phyloP scores from a whole-genome alignment of 345 rosid genomes.

The Lepidium aucheri region DNA sequence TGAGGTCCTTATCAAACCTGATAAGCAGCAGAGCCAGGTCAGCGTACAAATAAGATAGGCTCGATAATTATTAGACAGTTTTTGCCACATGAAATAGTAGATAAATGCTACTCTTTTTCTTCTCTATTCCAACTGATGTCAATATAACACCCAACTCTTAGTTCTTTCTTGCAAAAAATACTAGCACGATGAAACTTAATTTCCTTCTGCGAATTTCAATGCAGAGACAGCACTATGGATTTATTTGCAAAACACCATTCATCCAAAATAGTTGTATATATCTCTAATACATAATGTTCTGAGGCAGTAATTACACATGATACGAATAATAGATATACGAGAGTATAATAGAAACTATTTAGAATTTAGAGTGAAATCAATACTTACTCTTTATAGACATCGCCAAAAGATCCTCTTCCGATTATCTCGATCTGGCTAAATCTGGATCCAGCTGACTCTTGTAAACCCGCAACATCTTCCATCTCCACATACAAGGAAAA shows the following conservation, averaged over 20 bases:
- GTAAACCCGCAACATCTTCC: conserved; percentile 76
- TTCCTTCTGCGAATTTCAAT: not conserved
- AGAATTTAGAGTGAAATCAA: not conserved
- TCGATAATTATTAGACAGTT: not conserved
- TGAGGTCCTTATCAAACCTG: conserved; percentile 92
- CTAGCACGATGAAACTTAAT: not conserved
- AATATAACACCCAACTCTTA: not conserved
- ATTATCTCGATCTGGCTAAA: conserved; percentile 80
- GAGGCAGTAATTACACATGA: not conserved
- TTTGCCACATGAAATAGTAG: not conserved
- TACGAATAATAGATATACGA: not conserved
- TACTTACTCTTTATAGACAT: conserved; percentile 94
- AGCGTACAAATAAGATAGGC: not conserved
- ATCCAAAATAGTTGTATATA: not conserved
- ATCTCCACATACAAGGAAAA: conserved; percentile 29
- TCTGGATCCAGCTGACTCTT: conserved; percentile 73
- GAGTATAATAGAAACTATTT: not conserved
- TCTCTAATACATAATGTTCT: not conserved
- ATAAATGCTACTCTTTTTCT: not conserved
- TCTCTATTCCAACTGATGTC: not conserved
- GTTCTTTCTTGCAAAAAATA: not conserved
- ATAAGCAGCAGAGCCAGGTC: conserved; percentile 24
- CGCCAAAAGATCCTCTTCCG: conserved; percentile 98
- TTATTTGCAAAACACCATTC: not conserved
- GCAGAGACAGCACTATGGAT: not conserved